Evolutionary conservation across 2,329 filamentous ascomycete species (phyloP), one percentile per base, ranked within the genome.

Genomic region (Hyphodiscus sp.): DNA sequence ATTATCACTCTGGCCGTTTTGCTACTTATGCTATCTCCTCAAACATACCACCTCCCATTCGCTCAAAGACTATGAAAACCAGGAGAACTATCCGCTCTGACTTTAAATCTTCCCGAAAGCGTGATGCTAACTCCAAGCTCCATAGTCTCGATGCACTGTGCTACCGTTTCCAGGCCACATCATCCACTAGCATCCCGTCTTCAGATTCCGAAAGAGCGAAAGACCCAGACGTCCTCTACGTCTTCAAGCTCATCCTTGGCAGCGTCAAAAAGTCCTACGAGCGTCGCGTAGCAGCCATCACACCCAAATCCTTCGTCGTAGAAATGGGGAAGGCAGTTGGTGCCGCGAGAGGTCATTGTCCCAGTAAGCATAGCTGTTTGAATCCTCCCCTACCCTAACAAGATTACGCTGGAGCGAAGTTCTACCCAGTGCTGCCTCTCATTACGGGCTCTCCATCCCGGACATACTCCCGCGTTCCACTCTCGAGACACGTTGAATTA

Each of bases 181-280:
- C 63, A 2, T 50, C 50, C 23, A 26, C 23, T 8, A 6, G 58
- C 43, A 7, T 20, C 38, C 6, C 11, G 5, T 6, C 30, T 15
- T 45, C 50, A 16, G 53, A 20, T 7, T 23, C 8, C 16, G 51
- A 57, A n/a, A 23, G 45, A 23, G 43, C 51, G 5, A 51, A 51
- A 41, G 52, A 61, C 45, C 55, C 61, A 11, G 62, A 64, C 51
- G 45, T 59, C 2, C 45, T 61, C 7, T 61, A 56, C 20, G 53
- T 65, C 13, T 64, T 64, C 42, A 58, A 54, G 33, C 55, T 61
- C 23, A 54, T 65, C 11, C 43, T 67, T 2, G 55, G 49, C 23
- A 61, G 58, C 45, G 61, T 65, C 13, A 63, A 61, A 55, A 62
- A 56, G 38, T 57, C 53, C 5, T 66, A 62, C 41, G 59, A 62